Evolutionary conservation across 305 asterid species (phyloP).

Genomic region (Striga hermonthica): DNA sequence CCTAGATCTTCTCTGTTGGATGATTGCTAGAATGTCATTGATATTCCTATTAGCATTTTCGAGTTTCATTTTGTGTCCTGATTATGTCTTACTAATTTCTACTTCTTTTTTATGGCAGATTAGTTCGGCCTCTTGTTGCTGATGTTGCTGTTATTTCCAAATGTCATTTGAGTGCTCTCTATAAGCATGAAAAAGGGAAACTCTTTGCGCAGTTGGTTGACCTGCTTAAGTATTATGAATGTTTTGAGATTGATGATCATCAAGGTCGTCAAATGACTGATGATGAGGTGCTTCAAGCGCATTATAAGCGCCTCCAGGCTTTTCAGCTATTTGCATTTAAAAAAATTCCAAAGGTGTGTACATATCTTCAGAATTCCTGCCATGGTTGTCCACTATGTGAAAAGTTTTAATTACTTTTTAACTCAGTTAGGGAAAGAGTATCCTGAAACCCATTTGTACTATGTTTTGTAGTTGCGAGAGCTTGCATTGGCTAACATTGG

Average conservation of each 20-base stretch:
- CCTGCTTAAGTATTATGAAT: slow-evolving; percentile 93
- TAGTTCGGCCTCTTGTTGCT: slow-evolving; percentile 87
- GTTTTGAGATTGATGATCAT: slow-evolving; percentile 91
- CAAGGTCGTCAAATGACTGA: slow-evolving; percentile 97
- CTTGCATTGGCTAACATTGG: slow-evolving; percentile 95
- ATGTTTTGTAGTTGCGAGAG: slow-evolving; percentile 65
- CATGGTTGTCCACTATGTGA: slow-evolving; percentile 1
- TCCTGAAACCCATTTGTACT: slow-evolving; percentile 17
- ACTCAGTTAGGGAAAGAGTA: slow-evolving; percentile 10
- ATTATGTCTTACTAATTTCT: slow-evolving; percentile 18
- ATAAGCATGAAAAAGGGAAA: slow-evolving; percentile 84
- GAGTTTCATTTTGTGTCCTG: slow-evolving; percentile 21
- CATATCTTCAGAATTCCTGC: slow-evolving; percentile 15
- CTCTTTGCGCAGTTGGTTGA: slow-evolving; percentile 94
- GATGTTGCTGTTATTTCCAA: slow-evolving; percentile 94
- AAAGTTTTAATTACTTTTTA: not conserved
- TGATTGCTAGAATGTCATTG: slow-evolving; percentile 7
- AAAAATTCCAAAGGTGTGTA: slow-evolving; percentile 77
- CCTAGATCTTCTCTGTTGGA: slow-evolving; percentile 17
- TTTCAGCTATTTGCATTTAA: slow-evolving; percentile 85
- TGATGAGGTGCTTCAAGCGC: slow-evolving; percentile 93
- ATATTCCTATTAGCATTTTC: slow-evolving; percentile 7
- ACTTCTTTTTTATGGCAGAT: slow-evolving; percentile 46
- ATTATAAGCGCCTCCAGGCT: slow-evolving; percentile 89
- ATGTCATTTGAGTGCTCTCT: slow-evolving; percentile 89